Conservation (phyloP, 352 stramenopile genomes). For the Phytophthora aleatoria region DNA sequence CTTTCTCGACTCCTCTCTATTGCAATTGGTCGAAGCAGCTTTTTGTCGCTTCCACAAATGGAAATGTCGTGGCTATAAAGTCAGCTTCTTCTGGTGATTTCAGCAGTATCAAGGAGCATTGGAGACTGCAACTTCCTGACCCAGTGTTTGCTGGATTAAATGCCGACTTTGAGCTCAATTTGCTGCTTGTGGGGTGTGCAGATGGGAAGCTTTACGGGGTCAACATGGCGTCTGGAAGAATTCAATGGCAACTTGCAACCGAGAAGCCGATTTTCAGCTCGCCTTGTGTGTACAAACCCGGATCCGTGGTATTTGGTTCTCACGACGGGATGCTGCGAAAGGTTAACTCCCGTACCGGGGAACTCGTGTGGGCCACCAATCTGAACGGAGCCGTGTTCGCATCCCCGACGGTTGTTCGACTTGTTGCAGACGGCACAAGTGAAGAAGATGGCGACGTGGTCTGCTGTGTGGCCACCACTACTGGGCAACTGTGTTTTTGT, state of each 20-base stretch:
- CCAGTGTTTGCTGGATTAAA: slow-evolving; percentile 66
- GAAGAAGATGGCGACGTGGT: slow-evolving; percentile 16
- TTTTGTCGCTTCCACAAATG: slow-evolving; percentile 49
- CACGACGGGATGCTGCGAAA: slow-evolving; percentile 59
- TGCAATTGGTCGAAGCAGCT: slow-evolving; percentile 25
- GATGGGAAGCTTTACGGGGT: slow-evolving; percentile 55
- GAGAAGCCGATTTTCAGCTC: slow-evolving; percentile 67
- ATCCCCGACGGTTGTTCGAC: slow-evolving; percentile 42
- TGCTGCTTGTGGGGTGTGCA: slow-evolving; percentile 53
- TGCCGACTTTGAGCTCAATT: slow-evolving; percentile 9
- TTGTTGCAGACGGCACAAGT: neutral
- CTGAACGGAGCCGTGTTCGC: slow-evolving; percentile 49
- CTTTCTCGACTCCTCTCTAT: slow-evolving; percentile 55
- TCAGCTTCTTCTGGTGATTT: neutral
- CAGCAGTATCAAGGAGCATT: slow-evolving; percentile 18
- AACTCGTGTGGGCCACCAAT: slow-evolving; percentile 40
- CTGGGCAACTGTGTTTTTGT: slow-evolving; percentile 43
- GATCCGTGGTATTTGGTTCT: slow-evolving; percentile 47
- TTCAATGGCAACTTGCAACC: slow-evolving; percentile 44
- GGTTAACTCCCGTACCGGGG: slow-evolving; percentile 32
- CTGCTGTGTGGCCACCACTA: slow-evolving; percentile 51
- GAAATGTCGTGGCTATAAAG: slow-evolving; percentile 32
- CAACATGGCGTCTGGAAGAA: slow-evolving; percentile 19
- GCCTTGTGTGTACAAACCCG: slow-evolving; percentile 41
- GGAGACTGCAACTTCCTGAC: slow-evolving; percentile 40